Percentiles rank a stretch among this genome's conserved stretches.
Evolutionary conservation across 257 asterid genomes (phyloP).

Genomic region (Handroanthus guayacan): DNA sequence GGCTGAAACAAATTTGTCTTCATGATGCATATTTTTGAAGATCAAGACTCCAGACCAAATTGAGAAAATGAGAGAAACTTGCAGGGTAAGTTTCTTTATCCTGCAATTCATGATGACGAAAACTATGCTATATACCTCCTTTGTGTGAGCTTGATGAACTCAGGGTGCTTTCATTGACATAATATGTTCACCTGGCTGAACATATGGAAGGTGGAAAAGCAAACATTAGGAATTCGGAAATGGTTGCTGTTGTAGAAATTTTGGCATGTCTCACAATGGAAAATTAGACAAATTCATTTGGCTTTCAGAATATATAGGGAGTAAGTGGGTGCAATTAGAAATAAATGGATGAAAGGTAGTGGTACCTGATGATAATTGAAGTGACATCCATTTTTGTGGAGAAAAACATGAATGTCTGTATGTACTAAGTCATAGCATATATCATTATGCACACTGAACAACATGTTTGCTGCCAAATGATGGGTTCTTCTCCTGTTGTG

Average conservation of each 20-base stretch:
- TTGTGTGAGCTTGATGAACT: background rate
- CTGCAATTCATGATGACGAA: constrained; percentile 23
- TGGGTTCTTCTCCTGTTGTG: background rate
- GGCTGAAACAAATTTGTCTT: constrained; percentile 38
- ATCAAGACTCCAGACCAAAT: constrained; percentile 89
- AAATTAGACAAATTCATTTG: background rate
- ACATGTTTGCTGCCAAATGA: constrained; percentile 1
- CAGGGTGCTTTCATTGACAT: constrained; percentile 5
- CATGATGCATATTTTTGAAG: constrained; percentile 53
- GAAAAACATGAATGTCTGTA: background rate
- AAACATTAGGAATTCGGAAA: constrained; percentile 3
- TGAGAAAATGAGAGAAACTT: constrained; percentile 88
- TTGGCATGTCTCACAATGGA: background rate
- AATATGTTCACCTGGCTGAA: constrained; percentile 25
- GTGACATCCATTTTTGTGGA: constrained; percentile 8
- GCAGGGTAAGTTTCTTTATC: constrained; percentile 70
- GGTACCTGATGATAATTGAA: background rate
- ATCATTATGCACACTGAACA: background rate
- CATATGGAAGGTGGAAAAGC: constrained; percentile 16
- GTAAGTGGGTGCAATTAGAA: background rate
- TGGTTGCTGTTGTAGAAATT: background rate
- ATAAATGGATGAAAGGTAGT: background rate
- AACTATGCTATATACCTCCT: background rate
- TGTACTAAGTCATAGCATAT: background rate
- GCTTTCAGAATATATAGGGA: background rate